Evolutionary conservation across 139 green algal genomes (phyloP).

Genomic region (Auxenochlorella pyrenoidosa): DNA sequence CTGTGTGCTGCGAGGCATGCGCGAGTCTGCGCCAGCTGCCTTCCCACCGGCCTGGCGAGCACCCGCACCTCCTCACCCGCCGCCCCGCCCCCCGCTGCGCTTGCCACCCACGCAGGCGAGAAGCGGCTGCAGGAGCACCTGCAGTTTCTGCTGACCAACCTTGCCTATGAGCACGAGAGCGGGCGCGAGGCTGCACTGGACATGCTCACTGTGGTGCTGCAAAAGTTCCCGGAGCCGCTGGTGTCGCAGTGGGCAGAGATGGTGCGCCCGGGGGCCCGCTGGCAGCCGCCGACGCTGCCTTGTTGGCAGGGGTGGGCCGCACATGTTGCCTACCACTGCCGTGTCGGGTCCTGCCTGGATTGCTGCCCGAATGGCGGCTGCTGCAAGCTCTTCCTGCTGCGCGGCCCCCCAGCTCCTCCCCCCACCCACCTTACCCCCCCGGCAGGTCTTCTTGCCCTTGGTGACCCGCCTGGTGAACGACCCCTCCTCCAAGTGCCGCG

Average conservation of each 20-base stretch:
- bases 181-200: slow-evolving; percentile 76
- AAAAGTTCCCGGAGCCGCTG: slow-evolving; percentile 83
- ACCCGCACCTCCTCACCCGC: no score
- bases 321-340: no score
- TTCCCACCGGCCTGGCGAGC: no score
- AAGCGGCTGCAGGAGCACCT: slow-evolving; percentile 80
- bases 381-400: no score
- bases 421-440: background rate
- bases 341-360: no score
- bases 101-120: slow-evolving; percentile 6
- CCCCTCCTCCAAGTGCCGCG: slow-evolving; percentile 57
- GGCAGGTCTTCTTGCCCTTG: slow-evolving; percentile 86
- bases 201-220: slow-evolving; percentile 78
- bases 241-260: slow-evolving; percentile 63
- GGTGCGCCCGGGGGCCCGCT: background rate
- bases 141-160: slow-evolving; percentile 80
- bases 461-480: slow-evolving; percentile 87
- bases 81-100: background rate
- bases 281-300: background rate
- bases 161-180: slow-evolving; percentile 83
- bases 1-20: no score
- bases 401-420: no score
- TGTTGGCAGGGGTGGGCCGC: no score
- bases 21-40: no score
- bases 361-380: no score